Base-by-base conservation (phyloP, 106 monocot species). In the Hemerocallis citrina region DNA sequence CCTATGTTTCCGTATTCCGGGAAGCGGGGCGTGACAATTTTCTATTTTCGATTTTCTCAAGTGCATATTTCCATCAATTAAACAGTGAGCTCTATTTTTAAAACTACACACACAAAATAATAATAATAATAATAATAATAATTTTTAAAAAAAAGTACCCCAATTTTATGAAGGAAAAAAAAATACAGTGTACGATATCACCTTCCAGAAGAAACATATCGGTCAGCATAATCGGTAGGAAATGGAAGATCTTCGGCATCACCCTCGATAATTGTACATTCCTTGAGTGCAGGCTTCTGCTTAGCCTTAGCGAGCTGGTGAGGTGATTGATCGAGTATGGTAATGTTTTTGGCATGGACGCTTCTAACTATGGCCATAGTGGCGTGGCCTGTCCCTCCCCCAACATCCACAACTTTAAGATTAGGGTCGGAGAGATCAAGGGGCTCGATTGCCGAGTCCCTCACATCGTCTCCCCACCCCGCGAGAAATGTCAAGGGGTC, bases 161-260 rank as follows among this genome's bases (percentile, higher is more conserved):
- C n/a, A n/a, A n/a, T n/a, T n/a, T n/a, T n/a, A n/a, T n/a, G n/a
- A n/a, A n/a, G n/a, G n/a, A n/a, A n/a, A n/a, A n/a, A n/a, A n/a
- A n/a, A n/a, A n/a, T n/a, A n/a, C n/a, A n/a, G n/a, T n/a, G n/a
- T n/a, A 38, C 37, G 37, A 5, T 38, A 11, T 11, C 11, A 38
- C 49, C 49, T 90, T 67, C 90, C 90, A 38, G 82, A 81, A 40
- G 90, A 90, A 34, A 85, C 45, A 52, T 90, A 90, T 39, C 90
- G 65, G 37, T 90, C 85, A 16, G 60, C 75, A 15, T 61, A 74
- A 69, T 91, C 85, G 1, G 82, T 91, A 7, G 90, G 76, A 57
- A 91, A 91, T 9, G 90, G 85, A 2, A 91, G 79, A 29, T 54
- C 90, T 61, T 91, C 90, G 0, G 90, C 90, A 45, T 91, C 90